These are phyloP conservation scores for Karstenula rhodostoma DNA, from an alignment of 2,329 filamentous ascomycete species.

Conservation along the genomic window DNA sequence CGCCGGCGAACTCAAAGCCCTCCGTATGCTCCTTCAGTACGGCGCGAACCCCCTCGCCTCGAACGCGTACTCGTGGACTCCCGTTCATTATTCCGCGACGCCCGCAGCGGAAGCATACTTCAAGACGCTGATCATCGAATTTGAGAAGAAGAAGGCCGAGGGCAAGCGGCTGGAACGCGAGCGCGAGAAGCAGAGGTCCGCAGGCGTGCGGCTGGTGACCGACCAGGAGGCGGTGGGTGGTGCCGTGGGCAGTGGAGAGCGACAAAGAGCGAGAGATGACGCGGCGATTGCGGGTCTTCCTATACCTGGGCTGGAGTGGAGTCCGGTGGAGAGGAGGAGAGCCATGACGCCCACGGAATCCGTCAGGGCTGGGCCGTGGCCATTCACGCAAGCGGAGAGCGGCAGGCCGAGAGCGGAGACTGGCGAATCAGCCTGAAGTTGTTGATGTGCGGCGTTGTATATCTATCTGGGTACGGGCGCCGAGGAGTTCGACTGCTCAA, in stretches of 20 bases:
- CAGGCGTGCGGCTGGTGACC: constrained; percentile 48
- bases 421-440: constrained; percentile 37
- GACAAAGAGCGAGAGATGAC: constrained; percentile 44
- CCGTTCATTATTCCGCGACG: constrained; percentile 82
- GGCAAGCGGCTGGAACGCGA: constrained; percentile 44
- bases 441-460: background rate
- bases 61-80: constrained; percentile 83
- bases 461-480: background rate
- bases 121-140: constrained; percentile 76
- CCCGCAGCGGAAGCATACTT: constrained; percentile 87
- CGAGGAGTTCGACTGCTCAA: background rate
- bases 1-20: constrained; percentile 78
- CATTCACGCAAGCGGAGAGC: constrained; percentile 34
- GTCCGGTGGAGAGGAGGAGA: constrained; percentile 47
- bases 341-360: constrained; percentile 52
- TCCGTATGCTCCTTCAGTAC: constrained; percentile 78
- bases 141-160: constrained; percentile 67
- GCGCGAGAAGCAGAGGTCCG: constrained; percentile 41
- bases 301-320: constrained; percentile 48
- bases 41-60: constrained; percentile 76
- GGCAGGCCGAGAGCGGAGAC: constrained; percentile 47
- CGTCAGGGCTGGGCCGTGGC: constrained; percentile 31
- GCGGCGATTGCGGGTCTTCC: constrained; percentile 41
- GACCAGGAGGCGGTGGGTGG: constrained; percentile 33
- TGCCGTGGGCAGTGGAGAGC: constrained; percentile 22